Evolutionary conservation across 768 basidiomycete species (phyloP).

Genomic region (Pisolithus tinctorius): DNA sequence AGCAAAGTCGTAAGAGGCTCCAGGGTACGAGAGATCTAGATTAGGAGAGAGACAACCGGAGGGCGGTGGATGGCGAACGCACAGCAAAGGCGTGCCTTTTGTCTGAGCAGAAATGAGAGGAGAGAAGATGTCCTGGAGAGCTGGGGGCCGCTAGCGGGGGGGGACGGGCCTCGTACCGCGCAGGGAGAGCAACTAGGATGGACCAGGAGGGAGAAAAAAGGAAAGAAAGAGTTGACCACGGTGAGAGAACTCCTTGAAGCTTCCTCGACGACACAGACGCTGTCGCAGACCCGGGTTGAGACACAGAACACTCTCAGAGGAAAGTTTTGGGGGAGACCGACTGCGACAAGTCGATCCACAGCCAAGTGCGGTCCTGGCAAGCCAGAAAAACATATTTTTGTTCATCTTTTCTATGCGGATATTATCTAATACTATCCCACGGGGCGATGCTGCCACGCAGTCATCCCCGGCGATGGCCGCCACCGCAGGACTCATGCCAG

Average conservation of each 20-base stretch:
- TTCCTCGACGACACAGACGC: constrained; percentile 32
- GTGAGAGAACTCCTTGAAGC: constrained; percentile 20
- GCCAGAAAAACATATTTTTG: background rate
- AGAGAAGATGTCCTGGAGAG: constrained; percentile 15
- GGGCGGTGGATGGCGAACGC: constrained; percentile 62
- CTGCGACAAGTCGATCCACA: constrained; percentile 40
- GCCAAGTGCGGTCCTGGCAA: constrained; percentile 26
- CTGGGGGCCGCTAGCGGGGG: constrained; percentile 5
- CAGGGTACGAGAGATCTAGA: constrained; percentile 17
- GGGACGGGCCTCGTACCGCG: constrained; percentile 13
- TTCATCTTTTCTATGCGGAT: constrained; percentile 23
- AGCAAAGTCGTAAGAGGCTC: constrained; percentile 56
- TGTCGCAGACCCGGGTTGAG: constrained; percentile 34
- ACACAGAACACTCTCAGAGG: constrained; percentile 13
- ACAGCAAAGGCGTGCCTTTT: constrained; percentile 95
- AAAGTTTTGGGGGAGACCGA: constrained; percentile 31
- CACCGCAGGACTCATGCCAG: background rate
- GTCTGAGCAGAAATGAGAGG: constrained; percentile 26
- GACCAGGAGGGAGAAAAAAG: background rate
- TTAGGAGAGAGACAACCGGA: constrained; percentile 26
- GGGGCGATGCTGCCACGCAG: background rate
- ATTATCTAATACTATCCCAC: constrained; percentile 26
- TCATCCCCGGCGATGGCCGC: background rate
- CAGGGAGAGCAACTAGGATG: constrained; percentile 5
- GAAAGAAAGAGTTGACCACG: constrained; percentile 10